Conservation (phyloP, 805 yeast genomes). For the Teunomyces barrocoloradensis region DNA sequence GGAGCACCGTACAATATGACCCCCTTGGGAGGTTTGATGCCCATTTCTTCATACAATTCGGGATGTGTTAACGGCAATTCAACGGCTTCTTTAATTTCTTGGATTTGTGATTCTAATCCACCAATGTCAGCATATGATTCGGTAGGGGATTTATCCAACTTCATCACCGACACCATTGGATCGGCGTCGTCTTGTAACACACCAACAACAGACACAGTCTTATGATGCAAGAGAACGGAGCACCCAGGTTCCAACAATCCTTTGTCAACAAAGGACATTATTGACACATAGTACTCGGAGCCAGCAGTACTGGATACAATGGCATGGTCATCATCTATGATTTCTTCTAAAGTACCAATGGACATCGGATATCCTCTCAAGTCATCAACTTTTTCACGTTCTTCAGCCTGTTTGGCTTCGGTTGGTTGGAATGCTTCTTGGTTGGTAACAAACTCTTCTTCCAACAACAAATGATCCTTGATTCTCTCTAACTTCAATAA, state of each 20-base stretch:
- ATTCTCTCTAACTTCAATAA: constrained; percentile 91
- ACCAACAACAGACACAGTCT: constrained; percentile 94
- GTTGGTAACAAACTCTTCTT: constrained; percentile 93
- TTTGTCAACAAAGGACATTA: constrained; percentile 94
- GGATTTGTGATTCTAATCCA: constrained; percentile 92
- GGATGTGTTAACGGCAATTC: constrained; percentile 96
- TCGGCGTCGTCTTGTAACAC: constrained; percentile 98
- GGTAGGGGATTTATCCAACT: constrained; percentile 94
- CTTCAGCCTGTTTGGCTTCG: constrained; percentile 95
- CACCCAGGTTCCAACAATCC: constrained; percentile 96
- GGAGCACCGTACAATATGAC: constrained; percentile 97
- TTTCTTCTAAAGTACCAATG: constrained; percentile 94
- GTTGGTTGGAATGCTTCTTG: constrained; percentile 95
- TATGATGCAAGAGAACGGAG: constrained; percentile 91
- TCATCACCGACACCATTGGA: constrained; percentile 97
- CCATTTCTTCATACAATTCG: constrained; percentile 96
- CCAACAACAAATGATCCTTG: constrained; percentile 90
- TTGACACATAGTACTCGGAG: constrained; percentile 95
- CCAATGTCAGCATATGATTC: constrained; percentile 97
- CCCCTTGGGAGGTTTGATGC: constrained; percentile 97
- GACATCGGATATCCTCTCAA: constrained; percentile 96
- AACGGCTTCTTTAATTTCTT: constrained; percentile 96
- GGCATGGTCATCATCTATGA: constrained; percentile 98
- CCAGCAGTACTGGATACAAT: constrained; percentile 95
- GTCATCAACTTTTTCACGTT: constrained; percentile 91